Base-by-base conservation (phyloP, 495 filamentous ascomycete species). In the Talaromyces trachyspermus region DNA sequence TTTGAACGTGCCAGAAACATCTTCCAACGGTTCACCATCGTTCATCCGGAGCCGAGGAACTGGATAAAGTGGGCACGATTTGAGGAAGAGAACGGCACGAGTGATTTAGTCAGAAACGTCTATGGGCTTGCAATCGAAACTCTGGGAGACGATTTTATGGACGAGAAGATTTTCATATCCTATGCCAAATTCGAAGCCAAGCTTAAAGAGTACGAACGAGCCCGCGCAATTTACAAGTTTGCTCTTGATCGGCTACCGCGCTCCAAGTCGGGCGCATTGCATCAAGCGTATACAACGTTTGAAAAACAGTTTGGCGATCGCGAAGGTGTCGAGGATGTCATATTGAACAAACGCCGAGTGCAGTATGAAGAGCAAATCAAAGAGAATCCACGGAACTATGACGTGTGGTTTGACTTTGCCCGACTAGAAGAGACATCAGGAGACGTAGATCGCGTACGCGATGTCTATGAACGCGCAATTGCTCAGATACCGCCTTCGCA, bases 21-120 rank as follows among this genome's bases (percentile, higher is more conserved):
- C 43, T 96, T 94, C 64, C 80, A 89, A 56, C 79, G 89, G 12
- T 95, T 95, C 55, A 95, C 89, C 3, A 75, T 89, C 32, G 91
- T 98, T 3, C 94, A 96, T 58, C 89, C 94, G 7, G 91, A 98
- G 57, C 87, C 92, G 26, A 77, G 83, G 62, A 97, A 96, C 53
- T 98, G 94, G 94, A 89, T 97, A 61, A 97, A 96, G 63, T 98
- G 92, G 92, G 83, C 92, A 52, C 81, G 88, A 33, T 98, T 96
- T 55, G 92, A 98, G 61, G 92, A 96, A 64, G 94, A 98, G 57
- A 85, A 79, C 55, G 92, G 92, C 4, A 94, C 89, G 0, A 86
- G 80, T 56, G 92, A 95, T 58, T 58, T 90, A 55, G 92, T 98
- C 5, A 78, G 92, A 32, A 90, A 97, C 51, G 92, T 97, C 6